Conservation (phyloP, 2,329 filamentous ascomycete genomes). For the Immersiporthe knoxdaviesiana region DNA sequence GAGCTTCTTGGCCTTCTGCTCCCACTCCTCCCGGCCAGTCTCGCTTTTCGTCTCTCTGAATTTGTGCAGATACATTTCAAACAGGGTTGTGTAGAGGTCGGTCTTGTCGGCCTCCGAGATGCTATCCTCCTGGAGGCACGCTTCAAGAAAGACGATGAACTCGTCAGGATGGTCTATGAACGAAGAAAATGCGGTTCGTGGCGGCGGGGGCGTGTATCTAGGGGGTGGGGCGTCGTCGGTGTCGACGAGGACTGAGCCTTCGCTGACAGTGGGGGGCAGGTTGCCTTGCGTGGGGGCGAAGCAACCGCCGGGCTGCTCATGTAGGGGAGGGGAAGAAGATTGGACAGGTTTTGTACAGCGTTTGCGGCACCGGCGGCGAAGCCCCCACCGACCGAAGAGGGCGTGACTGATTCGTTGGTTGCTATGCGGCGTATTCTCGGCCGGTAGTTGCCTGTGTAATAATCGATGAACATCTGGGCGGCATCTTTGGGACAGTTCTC, state of each 20-base stretch:
- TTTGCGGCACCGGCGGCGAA: slow-evolving; percentile 66
- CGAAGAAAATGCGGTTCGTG: slow-evolving; percentile 88
- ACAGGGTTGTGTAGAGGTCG: slow-evolving; percentile 91
- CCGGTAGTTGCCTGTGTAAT: slow-evolving; percentile 84
- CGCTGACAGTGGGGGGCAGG: slow-evolving; percentile 55
- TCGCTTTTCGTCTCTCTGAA: slow-evolving; percentile 74
- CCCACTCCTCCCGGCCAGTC: slow-evolving; percentile 76
- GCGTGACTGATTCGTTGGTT: slow-evolving; percentile 42
- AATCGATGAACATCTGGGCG: slow-evolving; percentile 88
- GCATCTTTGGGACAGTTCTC: slow-evolving; percentile 83
- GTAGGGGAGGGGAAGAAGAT: slow-evolving; percentile 81
- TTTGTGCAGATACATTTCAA: slow-evolving; percentile 97
- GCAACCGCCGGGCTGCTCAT: slow-evolving; percentile 68
- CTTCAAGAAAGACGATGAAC: slow-evolving; percentile 91
- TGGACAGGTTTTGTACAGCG: slow-evolving; percentile 84
- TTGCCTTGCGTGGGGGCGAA: slow-evolving; percentile 57
- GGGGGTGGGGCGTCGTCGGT: slow-evolving; percentile 49
- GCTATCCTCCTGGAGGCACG: slow-evolving; percentile 73
- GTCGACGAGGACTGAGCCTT: slow-evolving; percentile 56
- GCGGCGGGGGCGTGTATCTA: slow-evolving; percentile 78
- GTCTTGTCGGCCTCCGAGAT: slow-evolving; percentile 75
- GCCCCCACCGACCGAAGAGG: slow-evolving; percentile 43
- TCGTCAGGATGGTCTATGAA: slow-evolving; percentile 94
- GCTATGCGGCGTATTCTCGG: slow-evolving; percentile 65
- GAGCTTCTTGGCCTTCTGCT: slow-evolving; percentile 84